Percentiles rank a stretch among this genome's conserved stretches.
These are phyloP conservation scores for Begonia fuchsioides DNA, from an alignment of 306 rosid species.

Conservation along the genomic window DNA sequence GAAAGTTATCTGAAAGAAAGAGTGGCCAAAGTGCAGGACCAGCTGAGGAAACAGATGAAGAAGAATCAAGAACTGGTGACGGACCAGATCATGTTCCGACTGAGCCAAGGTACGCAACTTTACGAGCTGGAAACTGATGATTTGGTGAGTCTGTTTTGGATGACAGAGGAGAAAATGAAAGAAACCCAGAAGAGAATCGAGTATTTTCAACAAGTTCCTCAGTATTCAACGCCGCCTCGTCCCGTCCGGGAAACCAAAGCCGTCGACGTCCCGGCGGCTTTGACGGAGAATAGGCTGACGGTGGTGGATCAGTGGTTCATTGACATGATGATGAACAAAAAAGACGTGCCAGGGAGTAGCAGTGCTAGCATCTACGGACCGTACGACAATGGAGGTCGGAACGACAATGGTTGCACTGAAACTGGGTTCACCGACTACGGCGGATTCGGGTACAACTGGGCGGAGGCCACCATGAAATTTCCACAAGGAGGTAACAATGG, in stretches of 20 bases:
- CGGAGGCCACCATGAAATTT: no score
- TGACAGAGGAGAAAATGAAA: conserved; percentile 7
- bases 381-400: no score
- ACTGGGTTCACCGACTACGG: no score
- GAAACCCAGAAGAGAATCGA: conserved; percentile 2
- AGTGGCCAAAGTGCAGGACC: conserved; percentile 9
- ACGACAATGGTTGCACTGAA: no score
- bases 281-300: neutral
- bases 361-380: neutral
- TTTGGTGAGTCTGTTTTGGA: conserved; percentile 7
- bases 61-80: conserved; percentile 13
- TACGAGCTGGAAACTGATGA: conserved; percentile 5
- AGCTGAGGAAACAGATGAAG: conserved; percentile 9
- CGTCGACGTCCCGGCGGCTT: neutral
- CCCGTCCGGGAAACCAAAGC: neutral
- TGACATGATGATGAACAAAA: conserved; percentile 9
- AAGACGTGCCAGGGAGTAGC: neutral
- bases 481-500: no score
- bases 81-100: conserved; percentile 11
- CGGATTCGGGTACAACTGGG: no score
- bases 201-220: conserved; percentile 3
- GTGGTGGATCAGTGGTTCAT: conserved; percentile 14
- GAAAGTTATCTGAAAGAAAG: conserved; percentile 19
- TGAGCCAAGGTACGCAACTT: conserved; percentile 10
- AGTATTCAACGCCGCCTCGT: neutral